Evolutionary conservation across 176 grass and related monocot genomes (phyloP).

Genomic region (Oropetium thomaeum): DNA sequence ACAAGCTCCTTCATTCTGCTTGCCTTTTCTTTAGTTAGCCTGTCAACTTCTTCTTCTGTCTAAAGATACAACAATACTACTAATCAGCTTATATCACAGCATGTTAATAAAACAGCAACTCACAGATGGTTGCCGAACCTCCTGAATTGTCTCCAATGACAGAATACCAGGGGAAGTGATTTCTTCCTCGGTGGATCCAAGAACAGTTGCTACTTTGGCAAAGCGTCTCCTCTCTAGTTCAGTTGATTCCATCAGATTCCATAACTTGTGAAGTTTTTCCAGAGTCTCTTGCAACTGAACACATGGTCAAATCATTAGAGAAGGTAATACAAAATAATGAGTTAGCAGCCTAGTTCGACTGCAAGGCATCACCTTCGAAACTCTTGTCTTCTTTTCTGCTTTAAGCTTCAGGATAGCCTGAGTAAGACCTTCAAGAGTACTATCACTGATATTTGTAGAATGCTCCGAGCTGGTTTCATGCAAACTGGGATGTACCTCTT

Average conservation of each 20-base stretch:
- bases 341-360: background rate
- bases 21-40: constrained; percentile 68
- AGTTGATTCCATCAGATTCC: constrained; percentile 93
- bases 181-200: constrained; percentile 66
- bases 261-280: constrained; percentile 66
- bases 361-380: constrained; percentile 59
- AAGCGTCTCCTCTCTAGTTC: constrained; percentile 74
- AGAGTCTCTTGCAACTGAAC: constrained; percentile 74
- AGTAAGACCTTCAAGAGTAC: constrained; percentile 75
- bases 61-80: constrained; percentile 33
- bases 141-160: constrained; percentile 69
- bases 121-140: constrained; percentile 43
- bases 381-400: constrained; percentile 69
- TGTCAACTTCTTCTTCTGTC: constrained; percentile 79
- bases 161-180: constrained; percentile 58
- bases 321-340: background rate
- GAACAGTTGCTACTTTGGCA: constrained; percentile 46
- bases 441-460: constrained; percentile 81
- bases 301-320: constrained; percentile 32
- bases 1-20: constrained; percentile 98
- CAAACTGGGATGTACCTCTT: constrained; percentile 81
- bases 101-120: constrained; percentile 15
- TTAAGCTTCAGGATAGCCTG: constrained; percentile 74
- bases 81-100: background rate
- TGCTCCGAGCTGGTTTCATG: constrained; percentile 61